Evolutionary conservation across 805 yeast genomes (phyloP).

Genomic region (Candida coquimbonensis): DNA sequence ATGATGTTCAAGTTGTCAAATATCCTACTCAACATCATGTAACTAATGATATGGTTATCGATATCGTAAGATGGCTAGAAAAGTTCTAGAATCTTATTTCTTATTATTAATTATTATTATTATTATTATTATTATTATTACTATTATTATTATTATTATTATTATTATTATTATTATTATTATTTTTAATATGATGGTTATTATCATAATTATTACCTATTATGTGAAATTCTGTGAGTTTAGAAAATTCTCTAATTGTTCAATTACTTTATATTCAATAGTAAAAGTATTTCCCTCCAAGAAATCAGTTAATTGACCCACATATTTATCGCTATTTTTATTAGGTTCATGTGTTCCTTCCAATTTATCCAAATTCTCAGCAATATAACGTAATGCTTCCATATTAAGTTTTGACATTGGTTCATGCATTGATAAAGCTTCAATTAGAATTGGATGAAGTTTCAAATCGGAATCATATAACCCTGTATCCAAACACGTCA

Average conservation of each 20-base stretch:
- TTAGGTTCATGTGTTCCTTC: neutral
- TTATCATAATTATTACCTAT: too few relatives aligned
- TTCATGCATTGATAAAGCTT: neutral
- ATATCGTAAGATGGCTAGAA: slow-evolving; percentile 15
- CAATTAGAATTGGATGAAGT: neutral
- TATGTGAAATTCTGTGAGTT: neutral
- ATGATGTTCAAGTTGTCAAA: slow-evolving; percentile 10
- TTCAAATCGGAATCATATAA: neutral
- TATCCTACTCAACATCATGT: slow-evolving; percentile 16
- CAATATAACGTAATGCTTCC: neutral
- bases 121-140: too few relatives aligned
- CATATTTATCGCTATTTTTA: neutral
- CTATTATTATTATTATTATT: too few relatives aligned
- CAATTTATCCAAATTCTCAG: neutral
- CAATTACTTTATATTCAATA: neutral
- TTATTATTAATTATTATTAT: neutral
- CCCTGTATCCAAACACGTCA: neutral
- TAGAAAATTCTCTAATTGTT: slow-evolving; percentile 3
- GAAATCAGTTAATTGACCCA: neutral
- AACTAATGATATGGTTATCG: slow-evolving; percentile 13
- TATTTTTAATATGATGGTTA: neutral
- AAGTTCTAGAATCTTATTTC: neutral
- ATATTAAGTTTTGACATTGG: neutral
- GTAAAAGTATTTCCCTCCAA: neutral
- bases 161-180: too few relatives aligned